A percentile compares a stretch with the other conserved stretches of the same genome.
These are phyloP conservation scores for Vanderwaltozyma tropicalis DNA, from an alignment of 805 yeast genomes.

Conservation along the genomic window DNA sequence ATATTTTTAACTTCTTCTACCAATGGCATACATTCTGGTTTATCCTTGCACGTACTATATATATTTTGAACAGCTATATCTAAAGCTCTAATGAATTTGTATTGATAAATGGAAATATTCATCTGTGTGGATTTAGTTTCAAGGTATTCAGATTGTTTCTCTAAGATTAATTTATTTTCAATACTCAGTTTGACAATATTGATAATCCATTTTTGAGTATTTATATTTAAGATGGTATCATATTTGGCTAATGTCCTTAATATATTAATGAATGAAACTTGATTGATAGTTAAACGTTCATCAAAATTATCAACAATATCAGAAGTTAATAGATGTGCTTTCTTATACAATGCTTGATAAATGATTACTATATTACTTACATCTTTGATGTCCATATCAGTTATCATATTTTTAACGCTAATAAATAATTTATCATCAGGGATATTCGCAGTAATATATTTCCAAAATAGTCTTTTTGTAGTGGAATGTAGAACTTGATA, in stretches of 20 bases:
- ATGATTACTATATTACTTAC: slow-evolving; percentile 12
- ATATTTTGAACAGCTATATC: slow-evolving; percentile 18
- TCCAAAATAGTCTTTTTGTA: slow-evolving; percentile 20
- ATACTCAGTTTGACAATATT: slow-evolving; percentile 20
- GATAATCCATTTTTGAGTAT: slow-evolving; percentile 9
- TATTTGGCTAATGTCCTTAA: slow-evolving; percentile 12
- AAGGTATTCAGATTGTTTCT: not conserved
- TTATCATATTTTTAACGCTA: not conserved
- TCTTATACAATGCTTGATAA: slow-evolving; percentile 22
- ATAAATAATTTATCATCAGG: not conserved
- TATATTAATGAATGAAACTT: slow-evolving; percentile 13
- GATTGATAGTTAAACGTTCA: slow-evolving; percentile 8
- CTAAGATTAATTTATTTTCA: slow-evolving; percentile 14
- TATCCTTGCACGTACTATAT: slow-evolving; percentile 8
- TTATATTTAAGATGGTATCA: not conserved
- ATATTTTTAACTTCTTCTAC: slow-evolving; percentile 9
- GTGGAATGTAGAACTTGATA: slow-evolving; percentile 11
- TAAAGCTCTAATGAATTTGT: slow-evolving; percentile 21
- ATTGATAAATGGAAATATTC: slow-evolving; percentile 13
- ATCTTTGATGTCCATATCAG: slow-evolving; percentile 4
- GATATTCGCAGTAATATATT: slow-evolving; percentile 8
- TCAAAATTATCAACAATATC: not conserved
- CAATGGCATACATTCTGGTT: slow-evolving; percentile 2
- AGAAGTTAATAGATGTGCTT: slow-evolving; percentile 13
- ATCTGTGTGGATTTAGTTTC: not conserved